A percentile compares a stretch with the other conserved stretches of the same genome.
phyloP scores from a whole-genome alignment of 495 filamentous ascomycete species.

The Penicillium coffeae region DNA sequence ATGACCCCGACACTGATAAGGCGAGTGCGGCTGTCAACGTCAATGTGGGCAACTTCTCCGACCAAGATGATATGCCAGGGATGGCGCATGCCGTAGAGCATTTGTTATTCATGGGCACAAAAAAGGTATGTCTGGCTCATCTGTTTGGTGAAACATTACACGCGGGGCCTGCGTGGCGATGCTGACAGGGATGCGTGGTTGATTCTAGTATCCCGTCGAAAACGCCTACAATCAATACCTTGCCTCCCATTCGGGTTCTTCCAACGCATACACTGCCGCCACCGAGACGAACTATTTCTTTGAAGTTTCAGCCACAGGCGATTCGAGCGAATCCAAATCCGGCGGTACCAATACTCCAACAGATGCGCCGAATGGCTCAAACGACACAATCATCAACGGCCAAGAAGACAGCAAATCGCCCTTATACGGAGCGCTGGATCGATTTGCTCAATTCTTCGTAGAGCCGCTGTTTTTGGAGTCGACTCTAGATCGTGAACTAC shows the following conservation, averaged over 20 bases:
- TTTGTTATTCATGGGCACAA: constrained; percentile 96
- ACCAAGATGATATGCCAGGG: constrained; percentile 86
- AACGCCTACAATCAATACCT: constrained; percentile 96
- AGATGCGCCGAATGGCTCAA: constrained; percentile 30
- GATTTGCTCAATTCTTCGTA: constrained; percentile 98
- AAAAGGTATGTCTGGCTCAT: constrained; percentile 63
- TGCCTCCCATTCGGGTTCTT: constrained; percentile 79
- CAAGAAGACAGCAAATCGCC: constrained; percentile 49
- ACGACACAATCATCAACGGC: constrained; percentile 17
- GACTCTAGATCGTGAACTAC: constrained; percentile 87
- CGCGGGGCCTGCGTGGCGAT: neutral
- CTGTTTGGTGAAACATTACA: neutral
- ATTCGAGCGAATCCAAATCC: constrained; percentile 42
- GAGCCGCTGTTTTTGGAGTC: constrained; percentile 84
- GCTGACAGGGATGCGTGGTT: constrained; percentile 11
- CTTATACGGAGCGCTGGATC: constrained; percentile 84
- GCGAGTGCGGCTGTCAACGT: constrained; percentile 93
- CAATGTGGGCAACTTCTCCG: constrained; percentile 93
- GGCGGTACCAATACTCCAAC: constrained; percentile 28
- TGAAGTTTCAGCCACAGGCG: constrained; percentile 73
- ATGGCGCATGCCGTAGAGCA: constrained; percentile 90
- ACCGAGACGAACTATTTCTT: constrained; percentile 99
- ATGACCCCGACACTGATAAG: constrained; percentile 95
- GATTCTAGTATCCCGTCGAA: constrained; percentile 75
- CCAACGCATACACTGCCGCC: constrained; percentile 90